These are phyloP conservation scores for Apium graveolens DNA, from an alignment of 129 eudicot genomes.

Conservation along the genomic window DNA sequence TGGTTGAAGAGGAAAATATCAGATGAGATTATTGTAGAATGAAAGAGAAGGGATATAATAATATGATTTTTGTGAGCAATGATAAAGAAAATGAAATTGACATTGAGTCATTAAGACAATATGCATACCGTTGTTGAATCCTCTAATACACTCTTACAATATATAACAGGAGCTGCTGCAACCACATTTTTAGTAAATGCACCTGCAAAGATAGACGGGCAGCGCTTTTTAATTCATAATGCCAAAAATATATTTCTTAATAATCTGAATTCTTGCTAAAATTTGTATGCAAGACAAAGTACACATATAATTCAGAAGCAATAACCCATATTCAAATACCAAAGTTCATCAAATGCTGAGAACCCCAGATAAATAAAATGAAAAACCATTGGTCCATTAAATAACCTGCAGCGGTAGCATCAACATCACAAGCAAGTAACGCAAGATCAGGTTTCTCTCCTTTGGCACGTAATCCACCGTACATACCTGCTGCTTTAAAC, in stretches of 20 bases:
- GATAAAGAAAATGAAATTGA: neutral
- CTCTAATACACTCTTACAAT: constrained; percentile 57
- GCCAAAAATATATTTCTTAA: neutral
- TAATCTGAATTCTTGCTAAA: neutral
- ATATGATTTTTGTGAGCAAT: neutral
- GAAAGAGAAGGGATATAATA: neutral
- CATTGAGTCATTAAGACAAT: neutral
- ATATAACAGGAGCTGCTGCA: constrained; percentile 92
- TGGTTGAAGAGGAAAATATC: neutral
- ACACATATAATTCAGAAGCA: neutral
- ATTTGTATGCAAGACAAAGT: neutral
- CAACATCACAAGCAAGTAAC: constrained; percentile 81
- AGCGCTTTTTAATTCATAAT: constrained; percentile 6
- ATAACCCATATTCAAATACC: neutral
- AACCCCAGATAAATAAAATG: neutral
- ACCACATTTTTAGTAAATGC: constrained; percentile 86
- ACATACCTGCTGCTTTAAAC: constrained; percentile 92
- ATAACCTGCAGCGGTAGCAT: constrained; percentile 92
- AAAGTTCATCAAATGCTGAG: neutral
- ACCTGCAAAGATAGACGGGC: constrained; percentile 36
- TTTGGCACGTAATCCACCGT: constrained; percentile 83
- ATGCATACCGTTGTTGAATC: constrained; percentile 58
- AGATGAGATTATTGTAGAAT: neutral
- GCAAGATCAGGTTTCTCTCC: constrained; percentile 99
- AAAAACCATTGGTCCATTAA: neutral